These are phyloP conservation scores for Ogataea allantospora DNA, from an alignment of 805 yeast species.

Conservation along the genomic window DNA sequence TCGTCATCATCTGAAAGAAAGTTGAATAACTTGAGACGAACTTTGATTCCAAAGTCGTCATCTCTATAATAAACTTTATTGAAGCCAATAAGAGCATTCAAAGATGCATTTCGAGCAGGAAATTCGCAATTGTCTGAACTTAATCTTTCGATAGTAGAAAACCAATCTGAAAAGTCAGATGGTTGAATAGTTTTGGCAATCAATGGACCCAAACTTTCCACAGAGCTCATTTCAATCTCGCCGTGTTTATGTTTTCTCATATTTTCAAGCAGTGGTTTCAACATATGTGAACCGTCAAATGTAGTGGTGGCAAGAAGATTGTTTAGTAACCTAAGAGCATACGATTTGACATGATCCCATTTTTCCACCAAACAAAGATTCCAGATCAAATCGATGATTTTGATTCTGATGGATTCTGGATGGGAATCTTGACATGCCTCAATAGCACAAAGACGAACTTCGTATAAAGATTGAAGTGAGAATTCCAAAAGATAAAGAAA, in stretches of 20 bases:
- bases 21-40: slow-evolving; percentile 30
- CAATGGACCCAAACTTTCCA: slow-evolving; percentile 10
- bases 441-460: slow-evolving; percentile 45
- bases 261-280: not conserved
- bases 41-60: slow-evolving; percentile 5
- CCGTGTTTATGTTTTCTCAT: not conserved
- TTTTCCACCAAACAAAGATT: slow-evolving; percentile 21
- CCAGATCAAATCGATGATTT: slow-evolving; percentile 25
- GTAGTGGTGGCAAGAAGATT: slow-evolving; percentile 16
- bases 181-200: slow-evolving; percentile 6
- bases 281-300: slow-evolving; percentile 1
- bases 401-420: slow-evolving; percentile 1
- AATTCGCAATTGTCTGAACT: slow-evolving; percentile 45
- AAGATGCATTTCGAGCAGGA: slow-evolving; percentile 44
- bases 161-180: slow-evolving; percentile 28
- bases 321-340: slow-evolving; percentile 38
- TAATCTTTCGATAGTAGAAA: slow-evolving; percentile 27
- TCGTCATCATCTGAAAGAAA: slow-evolving; percentile 67
- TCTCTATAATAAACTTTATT: slow-evolving; percentile 11
- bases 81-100: slow-evolving; percentile 41
- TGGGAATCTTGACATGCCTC: slow-evolving; percentile 27
- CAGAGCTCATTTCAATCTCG: slow-evolving; percentile 8
- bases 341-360: slow-evolving; percentile 48
- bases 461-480: slow-evolving; percentile 38
- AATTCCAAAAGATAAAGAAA: slow-evolving; percentile 32